A percentile compares a stretch with the other conserved stretches of the same genome.
Conservation (phyloP, 2,329 filamentous ascomycete species). For the Beauveria asiatica region DNA sequence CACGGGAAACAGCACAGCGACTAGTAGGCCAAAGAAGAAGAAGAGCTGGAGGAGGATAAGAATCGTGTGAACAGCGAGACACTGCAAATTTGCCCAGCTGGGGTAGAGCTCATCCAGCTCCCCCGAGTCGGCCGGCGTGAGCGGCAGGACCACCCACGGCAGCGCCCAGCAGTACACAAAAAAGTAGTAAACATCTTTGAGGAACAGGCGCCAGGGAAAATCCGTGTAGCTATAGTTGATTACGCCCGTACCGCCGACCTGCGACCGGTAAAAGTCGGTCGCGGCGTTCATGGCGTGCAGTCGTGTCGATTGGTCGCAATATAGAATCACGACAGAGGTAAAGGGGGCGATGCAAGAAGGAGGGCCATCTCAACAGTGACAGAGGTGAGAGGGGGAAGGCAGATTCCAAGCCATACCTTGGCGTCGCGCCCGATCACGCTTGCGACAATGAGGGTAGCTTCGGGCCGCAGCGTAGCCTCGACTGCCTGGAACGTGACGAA, state of each 20-base stretch:
- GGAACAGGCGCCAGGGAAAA: slow-evolving; percentile 40
- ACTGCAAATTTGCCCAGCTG: slow-evolving; percentile 46
- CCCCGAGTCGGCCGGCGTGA: slow-evolving; percentile 42
- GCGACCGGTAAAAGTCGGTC: slow-evolving; percentile 49
- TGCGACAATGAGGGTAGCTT: background rate
- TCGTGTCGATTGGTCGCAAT: background rate
- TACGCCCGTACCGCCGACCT: slow-evolving; percentile 47
- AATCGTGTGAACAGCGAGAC: slow-evolving; percentile 48
- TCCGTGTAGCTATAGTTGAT: slow-evolving; percentile 56
- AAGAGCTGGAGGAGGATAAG: slow-evolving; percentile 49
- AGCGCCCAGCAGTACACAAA: slow-evolving; percentile 47
- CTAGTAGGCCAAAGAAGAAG: slow-evolving; percentile 52
- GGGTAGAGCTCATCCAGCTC: slow-evolving; percentile 56
- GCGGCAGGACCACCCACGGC: slow-evolving; percentile 53
- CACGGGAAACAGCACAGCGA: slow-evolving; percentile 37
- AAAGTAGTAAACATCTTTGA: slow-evolving; percentile 47
- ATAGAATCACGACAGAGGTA: background rate
- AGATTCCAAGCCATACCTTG: background rate
- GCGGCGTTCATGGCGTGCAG: slow-evolving; percentile 19
- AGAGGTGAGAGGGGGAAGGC: background rate
- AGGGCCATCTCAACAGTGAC: background rate
- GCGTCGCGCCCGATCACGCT: background rate
- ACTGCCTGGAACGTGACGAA: background rate
- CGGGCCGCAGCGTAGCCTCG: background rate
- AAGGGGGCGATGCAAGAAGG: background rate